Conservation (phyloP, 495 filamentous ascomycete species). For the Penicillium waksmanii region DNA sequence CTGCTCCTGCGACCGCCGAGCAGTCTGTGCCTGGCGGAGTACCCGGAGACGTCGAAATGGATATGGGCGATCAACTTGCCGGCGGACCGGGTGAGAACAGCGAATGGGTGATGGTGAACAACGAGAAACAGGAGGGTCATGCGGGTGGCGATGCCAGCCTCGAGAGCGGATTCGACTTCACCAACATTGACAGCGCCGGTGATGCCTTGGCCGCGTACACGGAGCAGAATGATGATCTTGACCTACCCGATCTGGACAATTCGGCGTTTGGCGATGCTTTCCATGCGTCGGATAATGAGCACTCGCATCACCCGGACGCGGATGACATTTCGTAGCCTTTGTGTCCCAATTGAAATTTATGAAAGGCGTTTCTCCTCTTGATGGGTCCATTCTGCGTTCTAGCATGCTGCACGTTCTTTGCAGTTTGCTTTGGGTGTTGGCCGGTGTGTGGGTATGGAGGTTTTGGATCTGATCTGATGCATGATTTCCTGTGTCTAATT, state of each 20-base stretch:
- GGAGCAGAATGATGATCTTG: conserved; percentile 54
- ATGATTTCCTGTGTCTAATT: conserved; percentile 15
- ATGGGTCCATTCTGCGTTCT: conserved; percentile 15
- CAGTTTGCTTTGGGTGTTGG: conserved; percentile 26
- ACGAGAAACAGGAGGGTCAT: conserved; percentile 43
- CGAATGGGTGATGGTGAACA: conserved; percentile 65
- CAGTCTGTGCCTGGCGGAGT: conserved; percentile 24
- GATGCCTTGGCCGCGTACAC: conserved; percentile 64
- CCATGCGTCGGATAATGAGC: conserved; percentile 59
- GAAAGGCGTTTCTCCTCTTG: conserved; percentile 22
- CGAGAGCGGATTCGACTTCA: conserved; percentile 56
- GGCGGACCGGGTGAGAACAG: conserved; percentile 44
- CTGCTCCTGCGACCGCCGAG: conserved; percentile 46
- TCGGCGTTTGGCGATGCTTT: conserved; percentile 67
- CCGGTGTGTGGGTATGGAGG: conserved; percentile 13
- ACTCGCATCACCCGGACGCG: conserved; percentile 46
- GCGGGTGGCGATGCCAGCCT: conserved; percentile 37
- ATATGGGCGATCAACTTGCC: conserved; percentile 39
- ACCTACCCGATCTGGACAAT: conserved; percentile 58
- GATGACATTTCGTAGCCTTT: conserved; percentile 45
- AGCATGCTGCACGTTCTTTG: conserved; percentile 18
- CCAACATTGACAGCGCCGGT: conserved; percentile 63
- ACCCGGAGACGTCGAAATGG: conserved; percentile 46
- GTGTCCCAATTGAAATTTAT: conserved; percentile 5
- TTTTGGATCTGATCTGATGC: conserved; percentile 14